Percentiles rank a stretch among this genome's conserved stretches.
Conservation (phyloP, 352 stramenopile genomes). For the Thraustochytrium sp. region DNA sequence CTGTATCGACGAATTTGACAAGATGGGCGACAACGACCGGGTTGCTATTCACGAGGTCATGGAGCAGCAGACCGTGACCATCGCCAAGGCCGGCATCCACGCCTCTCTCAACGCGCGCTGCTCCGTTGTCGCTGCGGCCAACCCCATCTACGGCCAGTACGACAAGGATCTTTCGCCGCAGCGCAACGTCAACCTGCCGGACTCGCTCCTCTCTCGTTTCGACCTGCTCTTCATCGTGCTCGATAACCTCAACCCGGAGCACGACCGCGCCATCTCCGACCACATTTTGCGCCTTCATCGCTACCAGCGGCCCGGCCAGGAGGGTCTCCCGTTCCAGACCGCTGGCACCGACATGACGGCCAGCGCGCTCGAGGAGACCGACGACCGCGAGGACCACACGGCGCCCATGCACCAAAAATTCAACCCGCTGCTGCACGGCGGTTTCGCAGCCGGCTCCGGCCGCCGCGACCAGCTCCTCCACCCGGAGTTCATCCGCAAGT, state of each 20-base stretch:
- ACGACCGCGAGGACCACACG: conserved; percentile 59
- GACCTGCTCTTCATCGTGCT: conserved; percentile 99
- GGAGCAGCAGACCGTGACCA: conserved; percentile 99
- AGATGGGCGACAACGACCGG: conserved; percentile 95
- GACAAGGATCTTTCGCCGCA: conserved; percentile 94
- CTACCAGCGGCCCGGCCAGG: conserved; percentile 75
- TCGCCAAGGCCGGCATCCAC: conserved; percentile 99
- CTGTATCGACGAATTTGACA: conserved; percentile 99
- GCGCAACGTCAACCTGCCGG: conserved; percentile 97
- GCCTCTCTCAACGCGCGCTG: conserved; percentile 96
- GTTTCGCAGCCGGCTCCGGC: conserved; percentile 52
- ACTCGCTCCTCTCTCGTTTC: conserved; percentile 99
- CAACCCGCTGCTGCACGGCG: conserved; percentile 74
- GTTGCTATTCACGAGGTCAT: conserved; percentile 99
- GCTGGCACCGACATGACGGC: conserved; percentile 73
- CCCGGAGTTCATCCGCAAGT: conserved; percentile 97
- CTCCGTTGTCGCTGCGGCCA: conserved; percentile 93
- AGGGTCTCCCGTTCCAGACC: conserved; percentile 79
- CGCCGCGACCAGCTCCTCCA: conserved; percentile 70
- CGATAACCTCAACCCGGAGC: conserved; percentile 88
- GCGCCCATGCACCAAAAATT: conserved; percentile 78
- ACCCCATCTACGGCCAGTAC: conserved; percentile 99
- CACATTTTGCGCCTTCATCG: conserved; percentile 95
- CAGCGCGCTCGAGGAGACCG: conserved; percentile 61
- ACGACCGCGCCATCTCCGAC: conserved; percentile 78